Conservation (phyloP, 2,329 filamentous ascomycete species). For the Juglanconis oblonga region DNA sequence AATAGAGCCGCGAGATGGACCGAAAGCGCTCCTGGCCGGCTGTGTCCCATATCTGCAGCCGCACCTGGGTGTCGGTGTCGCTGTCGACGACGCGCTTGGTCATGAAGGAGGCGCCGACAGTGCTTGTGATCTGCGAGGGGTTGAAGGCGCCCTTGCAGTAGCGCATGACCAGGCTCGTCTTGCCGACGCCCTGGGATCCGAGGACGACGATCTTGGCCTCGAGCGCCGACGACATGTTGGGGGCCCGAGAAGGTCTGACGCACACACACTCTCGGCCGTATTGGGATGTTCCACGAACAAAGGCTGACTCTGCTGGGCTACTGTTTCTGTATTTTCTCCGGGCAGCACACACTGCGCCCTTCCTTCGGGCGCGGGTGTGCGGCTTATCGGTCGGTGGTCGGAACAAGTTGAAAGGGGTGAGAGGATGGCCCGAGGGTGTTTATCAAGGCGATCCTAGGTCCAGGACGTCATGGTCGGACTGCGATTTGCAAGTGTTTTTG, state of each 20-base stretch:
- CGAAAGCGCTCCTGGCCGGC: conserved; percentile 93
- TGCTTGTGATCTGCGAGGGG: conserved; percentile 62
- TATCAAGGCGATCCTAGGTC: too few species aligned
- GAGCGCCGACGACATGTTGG: conserved; percentile 51
- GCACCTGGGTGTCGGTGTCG: conserved; percentile 80
- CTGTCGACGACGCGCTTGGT: conserved; percentile 78
- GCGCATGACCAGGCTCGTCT: conserved; percentile 74
- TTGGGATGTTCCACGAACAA: too few species aligned
- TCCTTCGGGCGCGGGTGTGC: too few species aligned
- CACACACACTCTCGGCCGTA: not conserved
- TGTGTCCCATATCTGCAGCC: conserved; percentile 96
- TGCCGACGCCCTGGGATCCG: conserved; percentile 75
- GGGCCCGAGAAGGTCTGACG: not conserved
- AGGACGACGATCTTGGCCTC: conserved; percentile 82
- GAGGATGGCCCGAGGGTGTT: too few species aligned
- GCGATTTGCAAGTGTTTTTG: too few species aligned
- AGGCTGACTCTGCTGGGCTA: too few species aligned
- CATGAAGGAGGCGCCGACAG: conserved; percentile 77
- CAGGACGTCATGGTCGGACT: too few species aligned
- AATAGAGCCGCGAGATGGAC: conserved; percentile 92
- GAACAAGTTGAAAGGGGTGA: too few species aligned
- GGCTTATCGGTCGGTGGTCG: too few species aligned
- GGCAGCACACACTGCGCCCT: too few species aligned
- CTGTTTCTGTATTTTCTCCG: too few species aligned
- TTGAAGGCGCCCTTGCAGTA: conserved; percentile 72